Evolutionary conservation across 2,329 filamentous ascomycete genomes (phyloP).

Genomic region (Ilyonectria mors-panacis): DNA sequence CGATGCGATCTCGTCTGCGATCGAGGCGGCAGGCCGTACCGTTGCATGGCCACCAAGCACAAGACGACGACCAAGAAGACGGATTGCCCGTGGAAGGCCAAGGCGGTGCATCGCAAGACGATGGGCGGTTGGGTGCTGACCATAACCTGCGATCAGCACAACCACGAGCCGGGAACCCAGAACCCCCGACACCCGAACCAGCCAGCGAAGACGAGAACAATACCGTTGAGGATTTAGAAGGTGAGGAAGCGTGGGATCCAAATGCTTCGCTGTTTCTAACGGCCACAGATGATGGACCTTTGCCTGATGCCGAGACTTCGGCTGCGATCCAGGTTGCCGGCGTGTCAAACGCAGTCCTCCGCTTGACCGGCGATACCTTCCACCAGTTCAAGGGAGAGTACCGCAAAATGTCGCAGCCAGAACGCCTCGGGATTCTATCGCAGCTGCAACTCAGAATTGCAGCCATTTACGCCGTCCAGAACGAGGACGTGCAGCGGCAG

Average conservation of each 20-base stretch:
- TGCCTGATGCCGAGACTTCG: constrained; percentile 55
- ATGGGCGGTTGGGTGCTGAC: constrained; percentile 62
- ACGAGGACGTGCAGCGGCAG: constrained; percentile 60
- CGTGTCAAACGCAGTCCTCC: constrained; percentile 56
- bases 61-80: constrained; percentile 64
- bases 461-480: constrained; percentile 62
- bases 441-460: constrained; percentile 60
- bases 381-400: constrained; percentile 61
- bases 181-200: constrained; percentile 55
- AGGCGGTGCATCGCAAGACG: constrained; percentile 60
- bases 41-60: constrained; percentile 61
- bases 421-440: constrained; percentile 57
- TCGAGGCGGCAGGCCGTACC: constrained; percentile 60
- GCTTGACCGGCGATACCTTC: constrained; percentile 61
- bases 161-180: constrained; percentile 61
- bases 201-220: constrained; percentile 54
- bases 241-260: constrained; percentile 34
- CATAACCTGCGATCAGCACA: constrained; percentile 61
- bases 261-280: constrained; percentile 33
- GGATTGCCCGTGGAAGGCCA: constrained; percentile 62
- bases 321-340: constrained; percentile 58
- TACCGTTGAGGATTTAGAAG: constrained; percentile 46
- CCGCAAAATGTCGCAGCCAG: constrained; percentile 58
- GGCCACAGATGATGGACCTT: constrained; percentile 48
- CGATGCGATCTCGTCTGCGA: constrained; percentile 63